Conservation (phyloP, 2,329 filamentous ascomycete genomes). For the Cladophialophora carrionii region DNA sequence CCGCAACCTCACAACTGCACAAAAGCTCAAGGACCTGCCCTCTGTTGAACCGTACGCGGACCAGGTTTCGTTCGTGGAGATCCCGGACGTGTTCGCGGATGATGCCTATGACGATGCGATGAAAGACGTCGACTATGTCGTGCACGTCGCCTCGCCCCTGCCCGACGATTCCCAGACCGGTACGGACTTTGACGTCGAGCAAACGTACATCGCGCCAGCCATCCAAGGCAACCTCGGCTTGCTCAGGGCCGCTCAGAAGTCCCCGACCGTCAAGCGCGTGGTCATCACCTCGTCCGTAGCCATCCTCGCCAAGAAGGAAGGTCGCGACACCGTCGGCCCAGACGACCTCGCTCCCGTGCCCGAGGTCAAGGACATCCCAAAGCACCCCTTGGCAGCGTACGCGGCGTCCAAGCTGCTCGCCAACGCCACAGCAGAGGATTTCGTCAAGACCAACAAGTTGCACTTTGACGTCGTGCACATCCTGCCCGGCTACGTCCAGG, state of each 20-base stretch:
- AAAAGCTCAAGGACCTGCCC: constrained; percentile 21
- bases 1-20: constrained; percentile 34
- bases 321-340: background rate
- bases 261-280: constrained; percentile 3
- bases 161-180: constrained; percentile 1
- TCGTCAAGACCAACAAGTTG: constrained; percentile 9
- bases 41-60: constrained; percentile 23
- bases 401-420: constrained; percentile 2
- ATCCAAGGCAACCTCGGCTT: constrained; percentile 3
- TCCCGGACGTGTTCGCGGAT: constrained; percentile 38
- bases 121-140: constrained; percentile 45
- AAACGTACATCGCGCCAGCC: constrained; percentile 1
- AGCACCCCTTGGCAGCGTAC: background rate
- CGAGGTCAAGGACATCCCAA: background rate
- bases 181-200: constrained; percentile 3
- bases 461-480: constrained; percentile 7
- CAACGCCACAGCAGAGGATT: constrained; percentile 5
- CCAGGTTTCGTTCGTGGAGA: constrained; percentile 38
- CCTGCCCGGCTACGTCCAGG: constrained; percentile 2
- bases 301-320: background rate
- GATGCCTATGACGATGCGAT: constrained; percentile 47
- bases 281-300: constrained; percentile 1
- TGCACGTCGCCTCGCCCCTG: constrained; percentile 40
- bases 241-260: constrained; percentile 3
- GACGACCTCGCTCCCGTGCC: constrained; percentile 7